Evolutionary conservation across 352 stramenopile genomes (phyloP).

Genomic region (Globisporangium acanthophoron): DNA sequence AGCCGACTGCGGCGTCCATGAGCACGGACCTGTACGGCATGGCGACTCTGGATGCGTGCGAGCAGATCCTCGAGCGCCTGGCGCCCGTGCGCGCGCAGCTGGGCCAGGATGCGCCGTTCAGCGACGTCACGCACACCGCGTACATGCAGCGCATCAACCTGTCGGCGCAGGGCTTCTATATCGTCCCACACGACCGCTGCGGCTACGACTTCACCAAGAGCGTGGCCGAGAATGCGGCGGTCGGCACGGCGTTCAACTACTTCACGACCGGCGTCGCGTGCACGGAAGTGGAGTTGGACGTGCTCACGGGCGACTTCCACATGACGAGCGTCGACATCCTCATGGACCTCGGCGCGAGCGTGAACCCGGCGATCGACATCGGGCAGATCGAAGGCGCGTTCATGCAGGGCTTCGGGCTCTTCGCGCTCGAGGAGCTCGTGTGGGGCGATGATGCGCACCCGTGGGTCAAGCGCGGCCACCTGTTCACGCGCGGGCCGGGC

Average conservation of each 20-base stretch:
- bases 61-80: constrained; percentile 92
- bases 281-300: constrained; percentile 93
- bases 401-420: constrained; percentile 94
- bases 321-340: constrained; percentile 80
- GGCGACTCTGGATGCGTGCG: constrained; percentile 94
- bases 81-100: constrained; percentile 80
- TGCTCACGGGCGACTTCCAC: constrained; percentile 92
- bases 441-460: constrained; percentile 92
- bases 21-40: constrained; percentile 96
- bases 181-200: constrained; percentile 87
- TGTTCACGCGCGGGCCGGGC: constrained; percentile 93
- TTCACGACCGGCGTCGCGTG: constrained; percentile 94
- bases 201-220: constrained; percentile 91
- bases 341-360: constrained; percentile 92
- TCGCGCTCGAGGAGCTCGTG: constrained; percentile 92
- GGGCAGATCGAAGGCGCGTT: constrained; percentile 98
- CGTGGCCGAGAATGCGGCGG: constrained; percentile 86
- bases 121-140: constrained; percentile 79
- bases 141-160: constrained; percentile 93
- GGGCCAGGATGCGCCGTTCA: constrained; percentile 65
- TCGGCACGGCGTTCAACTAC: constrained; percentile 93
- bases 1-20: constrained; percentile 93
- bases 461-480: constrained; percentile 89
- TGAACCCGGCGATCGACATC: constrained; percentile 97
- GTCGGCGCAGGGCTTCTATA: constrained; percentile 95